Percentiles rank a stretch among this genome's conserved stretches.
These are phyloP conservation scores for Dalbergia cochinchinensis DNA, from an alignment of 306 rosid species.

Conservation along the genomic window DNA sequence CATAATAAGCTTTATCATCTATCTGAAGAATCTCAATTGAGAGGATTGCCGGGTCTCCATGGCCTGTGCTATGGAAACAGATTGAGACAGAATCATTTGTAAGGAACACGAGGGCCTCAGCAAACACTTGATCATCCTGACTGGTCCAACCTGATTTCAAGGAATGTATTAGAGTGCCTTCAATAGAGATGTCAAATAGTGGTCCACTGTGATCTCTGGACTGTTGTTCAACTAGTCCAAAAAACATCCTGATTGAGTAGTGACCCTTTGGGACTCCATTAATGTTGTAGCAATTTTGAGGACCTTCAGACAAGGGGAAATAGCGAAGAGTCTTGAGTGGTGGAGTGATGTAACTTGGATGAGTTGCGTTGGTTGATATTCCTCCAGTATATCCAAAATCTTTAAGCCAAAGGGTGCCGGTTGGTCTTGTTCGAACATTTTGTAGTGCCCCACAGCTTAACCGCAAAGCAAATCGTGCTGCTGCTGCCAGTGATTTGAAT, in stretches of 20 bases:
- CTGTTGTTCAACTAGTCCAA: slow-evolving; percentile 63
- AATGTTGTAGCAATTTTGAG: slow-evolving; percentile 78
- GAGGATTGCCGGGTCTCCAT: slow-evolving; percentile 85
- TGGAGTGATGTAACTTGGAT: slow-evolving; percentile 65
- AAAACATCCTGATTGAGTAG: slow-evolving; percentile 74
- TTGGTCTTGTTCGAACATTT: slow-evolving; percentile 64
- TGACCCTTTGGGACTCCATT: slow-evolving; percentile 73
- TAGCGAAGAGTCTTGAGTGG: slow-evolving; percentile 71
- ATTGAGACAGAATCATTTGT: slow-evolving; percentile 68
- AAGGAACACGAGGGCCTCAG: slow-evolving; percentile 68
- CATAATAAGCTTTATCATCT: slow-evolving; percentile 64
- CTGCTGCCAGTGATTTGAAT: slow-evolving; percentile 56
- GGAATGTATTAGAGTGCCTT: slow-evolving; percentile 73
- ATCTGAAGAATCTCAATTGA: slow-evolving; percentile 84
- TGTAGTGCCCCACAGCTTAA: slow-evolving; percentile 80
- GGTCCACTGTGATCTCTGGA: slow-evolving; percentile 61
- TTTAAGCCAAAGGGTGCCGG: slow-evolving; percentile 71
- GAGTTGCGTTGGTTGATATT: slow-evolving; percentile 70
- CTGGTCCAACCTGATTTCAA: slow-evolving; percentile 81
- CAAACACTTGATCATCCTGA: slow-evolving; percentile 66
- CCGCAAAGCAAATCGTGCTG: slow-evolving; percentile 71
- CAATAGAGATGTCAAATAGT: slow-evolving; percentile 74
- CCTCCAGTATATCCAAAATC: slow-evolving; percentile 88
- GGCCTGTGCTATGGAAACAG: slow-evolving; percentile 92
- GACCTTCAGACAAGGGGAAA: slow-evolving; percentile 76